Conservation (phyloP, 2,329 filamentous ascomycete genomes). For the Fusarium staphyleae region DNA sequence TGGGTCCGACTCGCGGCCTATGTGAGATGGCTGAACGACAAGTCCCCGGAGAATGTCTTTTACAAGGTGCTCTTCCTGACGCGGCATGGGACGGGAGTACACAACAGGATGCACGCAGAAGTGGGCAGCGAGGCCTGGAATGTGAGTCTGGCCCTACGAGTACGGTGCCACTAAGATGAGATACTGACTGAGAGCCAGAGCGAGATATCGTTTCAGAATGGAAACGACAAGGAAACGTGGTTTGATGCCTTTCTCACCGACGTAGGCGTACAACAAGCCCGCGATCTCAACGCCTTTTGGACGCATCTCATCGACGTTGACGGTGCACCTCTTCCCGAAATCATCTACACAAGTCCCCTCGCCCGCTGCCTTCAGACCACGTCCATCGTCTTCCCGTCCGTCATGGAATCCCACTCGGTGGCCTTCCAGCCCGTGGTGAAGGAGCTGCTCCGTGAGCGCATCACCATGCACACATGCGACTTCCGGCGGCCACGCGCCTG, state of each 20-base stretch:
- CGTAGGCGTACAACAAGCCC: constrained; percentile 61
- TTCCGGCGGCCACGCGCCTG: constrained; percentile 56
- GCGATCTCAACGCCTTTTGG: constrained; percentile 60
- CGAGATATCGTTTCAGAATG: constrained; percentile 50
- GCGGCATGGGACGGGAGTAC: constrained; percentile 63
- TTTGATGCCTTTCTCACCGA: constrained; percentile 58
- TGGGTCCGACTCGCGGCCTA: constrained; percentile 61
- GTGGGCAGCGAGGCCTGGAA: constrained; percentile 66
- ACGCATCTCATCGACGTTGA: constrained; percentile 50
- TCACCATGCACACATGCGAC: constrained; percentile 69
- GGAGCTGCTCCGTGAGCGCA: constrained; percentile 65
- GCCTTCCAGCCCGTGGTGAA: constrained; percentile 62
- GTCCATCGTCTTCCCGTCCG: constrained; percentile 55
- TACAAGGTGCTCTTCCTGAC: constrained; percentile 64
- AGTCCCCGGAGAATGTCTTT: constrained; percentile 49
- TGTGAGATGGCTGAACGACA: constrained; percentile 55
- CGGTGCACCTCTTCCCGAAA: constrained; percentile 60
- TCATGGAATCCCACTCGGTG: constrained; percentile 47
- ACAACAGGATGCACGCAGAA: constrained; percentile 59
- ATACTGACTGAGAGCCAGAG: constrained; percentile 30
- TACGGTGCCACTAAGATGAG: rapidly evolving
- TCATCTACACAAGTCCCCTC: constrained; percentile 65
- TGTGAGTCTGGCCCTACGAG: constrained; percentile 37
- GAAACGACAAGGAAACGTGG: constrained; percentile 50
- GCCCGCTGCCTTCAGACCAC: constrained; percentile 66